phyloP scores from a whole-genome alignment of 2,329 filamentous ascomycete genomes.

The Dothistroma septosporum region DNA sequence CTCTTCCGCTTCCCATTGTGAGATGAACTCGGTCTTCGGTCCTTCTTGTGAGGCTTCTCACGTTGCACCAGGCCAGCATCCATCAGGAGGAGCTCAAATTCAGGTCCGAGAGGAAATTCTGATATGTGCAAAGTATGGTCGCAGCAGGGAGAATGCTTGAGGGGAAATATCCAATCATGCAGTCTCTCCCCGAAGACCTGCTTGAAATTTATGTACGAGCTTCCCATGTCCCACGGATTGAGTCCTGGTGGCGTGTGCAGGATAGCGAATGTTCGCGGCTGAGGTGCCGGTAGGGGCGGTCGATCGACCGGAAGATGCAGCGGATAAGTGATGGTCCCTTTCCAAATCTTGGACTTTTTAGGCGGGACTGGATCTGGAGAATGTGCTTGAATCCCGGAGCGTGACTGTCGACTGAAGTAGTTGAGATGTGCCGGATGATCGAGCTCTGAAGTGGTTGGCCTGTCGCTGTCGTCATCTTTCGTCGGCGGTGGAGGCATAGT shows the following conservation, averaged over 20 bases:
- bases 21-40: slow-evolving; percentile 11
- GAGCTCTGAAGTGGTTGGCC: slow-evolving; percentile 34
- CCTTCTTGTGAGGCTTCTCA: slow-evolving; percentile 7
- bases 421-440: slow-evolving; percentile 31
- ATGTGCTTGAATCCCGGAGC: slow-evolving; percentile 12
- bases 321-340: slow-evolving; percentile 56
- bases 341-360: slow-evolving; percentile 27
- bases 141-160: slow-evolving; percentile 69
- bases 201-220: slow-evolving; percentile 62
- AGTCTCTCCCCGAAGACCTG: slow-evolving; percentile 70
- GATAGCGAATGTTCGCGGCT: slow-evolving; percentile 68
- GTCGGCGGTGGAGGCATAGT: slow-evolving; percentile 21
- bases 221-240: slow-evolving; percentile 80
- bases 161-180: slow-evolving; percentile 75
- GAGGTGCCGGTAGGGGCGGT: slow-evolving; percentile 33
- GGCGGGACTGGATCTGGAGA: background rate
- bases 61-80: slow-evolving; percentile 30
- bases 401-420: slow-evolving; percentile 30
- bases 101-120: slow-evolving; percentile 34
- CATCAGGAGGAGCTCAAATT: slow-evolving; percentile 32
- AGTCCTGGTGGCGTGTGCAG: slow-evolving; percentile 68
- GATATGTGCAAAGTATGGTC: slow-evolving; percentile 47
- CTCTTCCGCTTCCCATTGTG: slow-evolving; percentile 21
- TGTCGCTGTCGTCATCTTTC: slow-evolving; percentile 21
- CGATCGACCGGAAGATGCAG: slow-evolving; percentile 36